A percentile compares a stretch with the other conserved stretches of the same genome.
These are phyloP conservation scores for Mucor piriformis DNA, from an alignment of 371 early-diverging fungal genomes.

Conservation along the genomic window DNA sequence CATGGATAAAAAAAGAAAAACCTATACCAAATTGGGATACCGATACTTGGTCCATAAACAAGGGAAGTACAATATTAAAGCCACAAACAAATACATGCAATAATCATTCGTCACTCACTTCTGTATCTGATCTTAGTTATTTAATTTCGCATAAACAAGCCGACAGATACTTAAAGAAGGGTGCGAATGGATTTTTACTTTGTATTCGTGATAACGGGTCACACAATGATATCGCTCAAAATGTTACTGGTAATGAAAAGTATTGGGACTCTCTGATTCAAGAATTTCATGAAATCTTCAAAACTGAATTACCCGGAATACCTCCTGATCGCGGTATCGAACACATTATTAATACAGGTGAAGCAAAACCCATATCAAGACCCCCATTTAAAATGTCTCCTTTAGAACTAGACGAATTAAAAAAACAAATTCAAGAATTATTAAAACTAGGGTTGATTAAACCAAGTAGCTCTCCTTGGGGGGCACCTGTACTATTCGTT, in stretches of 20 bases:
- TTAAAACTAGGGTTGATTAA: conserved; percentile 10
- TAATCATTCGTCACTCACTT: neutral
- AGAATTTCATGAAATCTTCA: conserved; percentile 11
- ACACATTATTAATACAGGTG: conserved; percentile 30
- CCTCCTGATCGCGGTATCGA: conserved; percentile 15
- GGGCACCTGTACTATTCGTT: conserved; percentile 58
- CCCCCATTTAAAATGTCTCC: conserved; percentile 32
- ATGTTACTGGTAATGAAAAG: neutral
- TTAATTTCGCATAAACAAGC: conserved; percentile 16
- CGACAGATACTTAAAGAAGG: conserved; percentile 2
- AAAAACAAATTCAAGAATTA: conserved; percentile 31
- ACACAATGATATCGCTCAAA: neutral
- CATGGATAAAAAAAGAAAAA: conserved; percentile 9
- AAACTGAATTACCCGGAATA: conserved; percentile 12
- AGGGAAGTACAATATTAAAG: neutral
- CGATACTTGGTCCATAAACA: conserved; percentile 2
- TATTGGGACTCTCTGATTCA: neutral
- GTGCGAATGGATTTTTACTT: conserved; percentile 4
- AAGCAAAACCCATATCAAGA: conserved; percentile 14
- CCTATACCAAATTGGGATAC: conserved; percentile 7
- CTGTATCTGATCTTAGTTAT: conserved; percentile 5
- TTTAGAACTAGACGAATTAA: conserved; percentile 31
- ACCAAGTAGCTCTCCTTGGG: conserved; percentile 41
- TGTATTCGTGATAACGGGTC: neutral
- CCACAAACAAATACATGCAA: neutral